Conservation (phyloP, 768 basidiomycete species). For the Pisolithus microcarpus region DNA sequence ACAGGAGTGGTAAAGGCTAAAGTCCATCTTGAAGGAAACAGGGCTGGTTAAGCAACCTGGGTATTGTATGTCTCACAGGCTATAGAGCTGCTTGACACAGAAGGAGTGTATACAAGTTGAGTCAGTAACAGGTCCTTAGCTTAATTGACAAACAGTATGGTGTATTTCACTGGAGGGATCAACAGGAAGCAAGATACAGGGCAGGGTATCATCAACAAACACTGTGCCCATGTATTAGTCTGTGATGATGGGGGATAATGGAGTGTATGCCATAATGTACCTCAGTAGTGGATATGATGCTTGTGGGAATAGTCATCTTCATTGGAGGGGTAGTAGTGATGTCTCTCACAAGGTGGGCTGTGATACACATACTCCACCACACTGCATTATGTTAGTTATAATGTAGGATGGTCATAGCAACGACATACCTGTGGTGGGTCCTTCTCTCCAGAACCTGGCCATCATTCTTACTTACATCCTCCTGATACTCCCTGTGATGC, state of each 20-base stretch:
- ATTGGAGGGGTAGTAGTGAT: background rate
- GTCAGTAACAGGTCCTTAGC: too few species aligned
- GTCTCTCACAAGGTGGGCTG: background rate
- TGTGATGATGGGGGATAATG: background rate
- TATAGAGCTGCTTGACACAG: too few species aligned
- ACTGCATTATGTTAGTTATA: background rate
- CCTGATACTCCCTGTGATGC: background rate
- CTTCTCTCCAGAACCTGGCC: background rate
- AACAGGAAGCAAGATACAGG: background rate
- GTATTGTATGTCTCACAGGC: too few species aligned
- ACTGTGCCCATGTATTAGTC: background rate
- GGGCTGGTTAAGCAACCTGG: too few species aligned
- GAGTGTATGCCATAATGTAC: background rate
- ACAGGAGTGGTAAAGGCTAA: too few species aligned
- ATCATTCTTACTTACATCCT: too few species aligned
- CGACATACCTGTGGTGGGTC: background rate
- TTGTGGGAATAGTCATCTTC: background rate
- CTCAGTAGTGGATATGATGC: background rate
- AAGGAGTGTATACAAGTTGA: too few species aligned
- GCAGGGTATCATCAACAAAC: background rate
- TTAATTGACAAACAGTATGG: background rate
- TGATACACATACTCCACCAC: background rate
- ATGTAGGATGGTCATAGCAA: background rate
- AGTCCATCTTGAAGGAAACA: too few species aligned
- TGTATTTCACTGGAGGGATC: background rate